Base-by-base conservation (phyloP, 202 grass and related monocot species). In the Carex sylvatica region DNA sequence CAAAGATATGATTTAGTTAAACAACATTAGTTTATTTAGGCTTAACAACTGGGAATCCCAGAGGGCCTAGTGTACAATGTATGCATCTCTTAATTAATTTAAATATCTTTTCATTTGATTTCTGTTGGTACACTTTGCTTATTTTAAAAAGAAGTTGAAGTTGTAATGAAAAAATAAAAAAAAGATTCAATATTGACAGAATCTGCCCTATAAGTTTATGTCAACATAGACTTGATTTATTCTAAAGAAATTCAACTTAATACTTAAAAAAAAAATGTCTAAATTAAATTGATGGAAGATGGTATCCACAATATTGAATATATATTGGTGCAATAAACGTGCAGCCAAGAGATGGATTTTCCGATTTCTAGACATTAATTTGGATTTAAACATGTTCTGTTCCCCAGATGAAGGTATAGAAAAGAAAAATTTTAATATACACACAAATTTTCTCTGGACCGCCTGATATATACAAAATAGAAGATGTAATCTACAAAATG, bases 321-420 rank as follows among this genome's bases (percentile, higher is more conserved):
- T 56, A 76, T 30, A 75, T 56, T 75, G 72, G 49, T 75, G 72
- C 72, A 9, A 28, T n/a, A 42, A 76, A 76, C 72, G 72, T 76
- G 72, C 71, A 75, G 14, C 12, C 5, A 55, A 75, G 49, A 55
- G 72, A 76, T 76, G 5, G 2, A 46, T 23, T 67, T 71, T 47
- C 38, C 6, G 4, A 23, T 35, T 15, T 35, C 63, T 36, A 66
- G 10, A 22, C 67, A 61, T 24, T 61, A 70, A 23, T 70, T 70
- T 70, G 67, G 19, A 22, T 70, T 70, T 22, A 46, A 22, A 70
- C 38, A 75, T 75, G 26, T 31, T 54, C 24, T 75, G 51, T 55
- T 74, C 54, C 67, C 71, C 72, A 75, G 22, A 54, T 18, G 24
- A 75, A 53, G 49, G 2, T 55, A 55, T 33, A 55, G 23, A 55